Evolutionary conservation across 2,329 filamentous ascomycete species (phyloP).

Genomic region (Proliferodiscus dingleyae): DNA sequence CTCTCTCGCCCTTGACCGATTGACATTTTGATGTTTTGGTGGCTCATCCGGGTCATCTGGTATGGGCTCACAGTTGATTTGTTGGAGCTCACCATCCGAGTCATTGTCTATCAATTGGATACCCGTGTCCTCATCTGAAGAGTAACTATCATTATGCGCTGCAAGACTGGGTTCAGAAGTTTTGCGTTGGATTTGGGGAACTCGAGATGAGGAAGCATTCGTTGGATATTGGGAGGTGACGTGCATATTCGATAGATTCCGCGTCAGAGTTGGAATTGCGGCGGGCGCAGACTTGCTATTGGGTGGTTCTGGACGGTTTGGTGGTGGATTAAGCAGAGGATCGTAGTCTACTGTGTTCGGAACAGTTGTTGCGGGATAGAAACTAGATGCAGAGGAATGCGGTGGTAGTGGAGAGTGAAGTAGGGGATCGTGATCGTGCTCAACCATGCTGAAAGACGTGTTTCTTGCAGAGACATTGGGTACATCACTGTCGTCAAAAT

Average conservation of each 20-base stretch:
- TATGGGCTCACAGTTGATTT: constrained; percentile 10
- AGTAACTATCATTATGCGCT: constrained; percentile 5
- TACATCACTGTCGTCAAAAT: constrained; percentile 5
- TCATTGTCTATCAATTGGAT: constrained; percentile 23
- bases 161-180: background rate
- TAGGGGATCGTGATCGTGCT: background rate
- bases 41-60: constrained; percentile 5
- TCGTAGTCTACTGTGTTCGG: background rate
- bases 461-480: background rate
- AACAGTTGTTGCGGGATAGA: background rate
- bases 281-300: background rate
- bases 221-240: constrained; percentile 3
- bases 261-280: background rate
- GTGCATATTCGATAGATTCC: background rate
- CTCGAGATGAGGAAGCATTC: too few species aligned
- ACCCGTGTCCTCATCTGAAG: constrained; percentile 10
- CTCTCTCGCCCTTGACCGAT: too few species aligned
- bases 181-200: constrained; percentile 1
- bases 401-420: background rate
- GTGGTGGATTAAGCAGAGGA: background rate
- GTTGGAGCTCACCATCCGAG: constrained; percentile 8
- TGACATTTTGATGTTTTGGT: too few species aligned
- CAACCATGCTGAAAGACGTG: constrained; percentile 4
- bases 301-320: background rate
- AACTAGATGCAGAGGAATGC: background rate